Base-by-base conservation (phyloP, 176 grass and related monocot genomes). In the Lolium multiflorum region DNA sequence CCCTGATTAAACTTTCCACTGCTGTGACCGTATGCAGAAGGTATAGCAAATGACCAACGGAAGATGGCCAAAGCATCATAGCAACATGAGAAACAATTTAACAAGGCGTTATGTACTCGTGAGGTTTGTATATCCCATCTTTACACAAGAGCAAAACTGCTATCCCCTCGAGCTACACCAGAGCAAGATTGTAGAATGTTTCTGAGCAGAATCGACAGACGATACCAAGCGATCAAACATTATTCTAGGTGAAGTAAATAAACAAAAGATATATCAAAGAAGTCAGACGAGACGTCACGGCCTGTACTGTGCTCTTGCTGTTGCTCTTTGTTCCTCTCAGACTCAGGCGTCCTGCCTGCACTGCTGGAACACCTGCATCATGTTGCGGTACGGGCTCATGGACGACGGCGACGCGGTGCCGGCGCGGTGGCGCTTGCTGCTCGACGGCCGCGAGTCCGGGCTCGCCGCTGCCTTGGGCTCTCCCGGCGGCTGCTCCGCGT, bases 331-430 rank as follows among this genome's bases (percentile, higher is more conserved):
- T 11, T n/a, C 20, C 7, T 47, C 46, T 8, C 41, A 7, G 24
- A 1, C 0, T 78, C 65, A 86, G 11, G 76, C 81, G 70, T 88
- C 89, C 76, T 92, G 87, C 50, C 75, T 92, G 81, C 91, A 90
- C 78, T 87, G 91, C 77, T 92, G 91, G 85, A 92, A 92, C 77
- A 87, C 88, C 56, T 92, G 84, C 20, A 92, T 58, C 48, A 92
- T 87, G 55, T 85, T 92, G 77, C 76, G 81, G 81, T 90, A 87
- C 5, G 88, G 85, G 81, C 87, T 87, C 77, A 35, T 66, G 21
- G 87, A 86, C 51, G 90, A 89, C 67, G 66, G 69, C 57, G 69
- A 80, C 47, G 74, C 74, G 68, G 87, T 76, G 68, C 59, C 66
- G 41, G 83, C 74, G 49, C 87, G 90, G 25, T 74, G 87, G 66